phyloP scores from a whole-genome alignment of 1,284 basidiomycete genomes.

The Somion occarium region DNA sequence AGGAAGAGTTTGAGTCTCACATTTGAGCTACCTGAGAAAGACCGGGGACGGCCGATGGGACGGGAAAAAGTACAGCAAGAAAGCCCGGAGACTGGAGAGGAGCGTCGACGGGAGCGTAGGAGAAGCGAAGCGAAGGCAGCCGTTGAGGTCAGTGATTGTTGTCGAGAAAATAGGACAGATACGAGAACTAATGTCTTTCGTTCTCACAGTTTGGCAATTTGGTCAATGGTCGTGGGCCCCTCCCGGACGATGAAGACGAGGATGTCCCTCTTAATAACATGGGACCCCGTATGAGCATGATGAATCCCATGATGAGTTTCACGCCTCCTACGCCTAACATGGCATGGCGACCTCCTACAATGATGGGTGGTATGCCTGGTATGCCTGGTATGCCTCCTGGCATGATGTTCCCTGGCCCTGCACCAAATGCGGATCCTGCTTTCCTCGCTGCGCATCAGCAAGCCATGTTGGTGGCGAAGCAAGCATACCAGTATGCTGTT shows the following conservation, averaged over 20 bases:
- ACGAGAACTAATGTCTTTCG: background rate
- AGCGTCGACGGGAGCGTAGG: constrained; percentile 59
- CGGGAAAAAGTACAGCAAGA: constrained; percentile 23
- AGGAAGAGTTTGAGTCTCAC: constrained; percentile 55
- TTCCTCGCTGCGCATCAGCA: constrained; percentile 73
- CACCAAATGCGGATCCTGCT: constrained; percentile 41
- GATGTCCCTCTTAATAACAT: constrained; percentile 35
- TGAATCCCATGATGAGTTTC: constrained; percentile 48
- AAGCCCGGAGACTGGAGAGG: constrained; percentile 36
- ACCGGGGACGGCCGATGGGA: constrained; percentile 13
- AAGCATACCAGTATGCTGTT: constrained; percentile 80
- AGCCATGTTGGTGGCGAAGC: constrained; percentile 77
- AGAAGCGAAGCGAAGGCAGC: constrained; percentile 73
- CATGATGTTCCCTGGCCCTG: constrained; percentile 44
- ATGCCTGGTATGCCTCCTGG: constrained; percentile 34
- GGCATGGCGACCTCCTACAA: constrained; percentile 18
- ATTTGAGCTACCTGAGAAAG: constrained; percentile 34
- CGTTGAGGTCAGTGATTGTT: constrained; percentile 56
- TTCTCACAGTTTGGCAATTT: constrained; percentile 68
- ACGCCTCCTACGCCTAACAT: constrained; percentile 23
- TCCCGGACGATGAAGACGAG: constrained; percentile 53
- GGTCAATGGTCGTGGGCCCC: constrained; percentile 66
- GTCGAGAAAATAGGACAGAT: too few species aligned
- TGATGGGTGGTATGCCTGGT: constrained; percentile 16
- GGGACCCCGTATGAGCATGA: constrained; percentile 33